Evolutionary conservation across 2,329 filamentous ascomycete species (phyloP), one percentile per base, ranked within the genome.

Genomic region (Beauveria sp.): DNA sequence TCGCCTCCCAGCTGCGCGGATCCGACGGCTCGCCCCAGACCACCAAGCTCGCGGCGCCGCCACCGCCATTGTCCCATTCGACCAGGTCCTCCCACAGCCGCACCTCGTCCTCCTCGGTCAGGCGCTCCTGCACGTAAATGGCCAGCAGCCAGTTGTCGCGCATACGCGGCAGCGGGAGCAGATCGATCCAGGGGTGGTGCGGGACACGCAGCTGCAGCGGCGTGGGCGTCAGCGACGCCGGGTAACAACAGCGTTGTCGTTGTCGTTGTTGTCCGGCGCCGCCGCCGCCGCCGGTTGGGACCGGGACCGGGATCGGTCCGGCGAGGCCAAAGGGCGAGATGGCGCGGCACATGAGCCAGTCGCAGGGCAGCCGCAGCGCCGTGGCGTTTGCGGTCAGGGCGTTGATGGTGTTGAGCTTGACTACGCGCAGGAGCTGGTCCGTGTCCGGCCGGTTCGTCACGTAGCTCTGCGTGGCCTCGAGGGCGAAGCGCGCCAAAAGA

Each of bases 11-110:
- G 12, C 73, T 77, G 0, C 64, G 62, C 3, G 72, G 63, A 60
- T 81, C 73, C 73, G 73, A 79, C 1, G 80, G 73, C 7, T 79
- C 76, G 1, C 78, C 77, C 80, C 80, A 83, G 3, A 82, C 75
- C 12, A 82, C 51, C 16, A 54, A n/a, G 6, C 51, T 31, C 5
- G 28, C 51, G 28, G 28, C 18, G 42, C 42, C 18, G 42, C 42
- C 1, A n/a, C 42, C 42, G 43, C 43, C 43, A 10, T 9, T 4
- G 18, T 20, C 43, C 43, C 20, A 46, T 5, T 46, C 43, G 20
- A 46, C 43, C n/a, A 46, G 20, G 45, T 46, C 45, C 2, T 46
- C 12, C 42, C 45, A 46, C 20, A 46, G 45, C 20, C n/a, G 45
- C 45, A 46, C 45, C 45, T 46, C 45, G 20, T 46, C 45, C 20